Base-by-base conservation (phyloP, 805 yeast genomes). In the Suhomyces sp. region DNA sequence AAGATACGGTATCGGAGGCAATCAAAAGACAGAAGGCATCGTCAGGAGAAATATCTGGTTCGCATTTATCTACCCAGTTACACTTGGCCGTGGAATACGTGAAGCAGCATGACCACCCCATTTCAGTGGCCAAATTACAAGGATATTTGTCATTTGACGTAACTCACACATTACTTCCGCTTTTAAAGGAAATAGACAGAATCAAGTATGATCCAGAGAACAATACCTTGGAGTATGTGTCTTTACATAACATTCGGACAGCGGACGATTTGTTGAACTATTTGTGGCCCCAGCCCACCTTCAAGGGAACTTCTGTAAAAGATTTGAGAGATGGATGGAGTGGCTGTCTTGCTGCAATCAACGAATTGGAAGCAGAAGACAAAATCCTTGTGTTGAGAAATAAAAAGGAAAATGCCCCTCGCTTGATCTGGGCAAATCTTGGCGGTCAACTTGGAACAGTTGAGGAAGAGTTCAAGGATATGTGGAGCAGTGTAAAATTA, bases 271-370 rank as follows among this genome's bases (percentile, higher is more conserved):
- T 94, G 56, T 67, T 94, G 53, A 78, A 83, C 53, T 87, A 85
- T 60, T 77, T 94, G 56, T 80, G 91, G 60, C 76, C 84, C 23
- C 97, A 91, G 71, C 85, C 88, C 2, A 89, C 97, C 1, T 92
- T 90, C 68, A 88, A 86, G 65, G 98, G 99, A 2, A 80, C 87
- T 1, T 76, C 91, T 0, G 97, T 93, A 27, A 89, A 87, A 60
- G 90, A 87, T 58, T 69, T 85, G 48, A 84, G 84, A 62, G 97
- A 90, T 64, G 99, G 99, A 23, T 94, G 99, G 99, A 82, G 88
- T 49, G 93, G 91, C 13, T 93, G 97, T 67, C 69, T 87, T 38
- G 85, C 83, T 5, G 87, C 94, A 0, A 84, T 94, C 24, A 84
- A 85, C 47, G 86, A 87, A 60, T 74, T 94, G 29, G 99, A 94